Evolutionary conservation across 1,284 basidiomycete species (phyloP).

Genomic region (Wolfiporia cocos): DNA sequence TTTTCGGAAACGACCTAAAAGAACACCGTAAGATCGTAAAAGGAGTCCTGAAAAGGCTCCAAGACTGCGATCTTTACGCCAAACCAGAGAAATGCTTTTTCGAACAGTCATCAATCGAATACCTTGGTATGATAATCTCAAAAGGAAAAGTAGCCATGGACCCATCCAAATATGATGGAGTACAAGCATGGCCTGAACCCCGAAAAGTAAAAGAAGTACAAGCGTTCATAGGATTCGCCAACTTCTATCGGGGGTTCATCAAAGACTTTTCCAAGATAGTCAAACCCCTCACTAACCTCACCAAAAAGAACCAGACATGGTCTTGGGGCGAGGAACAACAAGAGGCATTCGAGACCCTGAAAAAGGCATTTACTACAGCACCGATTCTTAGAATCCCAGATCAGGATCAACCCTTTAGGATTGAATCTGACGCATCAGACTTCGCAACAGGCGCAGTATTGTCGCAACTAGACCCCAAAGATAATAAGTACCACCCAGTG

Average conservation of each 20-base stretch:
- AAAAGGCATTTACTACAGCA: neutral
- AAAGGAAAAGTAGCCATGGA: conserved; percentile 28
- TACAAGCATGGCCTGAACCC: conserved; percentile 29
- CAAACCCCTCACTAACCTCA: conserved; percentile 18
- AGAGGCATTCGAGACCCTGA: neutral
- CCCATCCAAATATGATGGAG: conserved; percentile 25
- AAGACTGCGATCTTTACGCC: conserved; percentile 21
- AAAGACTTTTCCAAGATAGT: conserved; percentile 26
- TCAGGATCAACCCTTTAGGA: neutral
- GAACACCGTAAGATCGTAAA: conserved; percentile 15
- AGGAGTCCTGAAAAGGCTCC: conserved; percentile 27
- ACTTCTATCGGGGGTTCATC: conserved; percentile 3
- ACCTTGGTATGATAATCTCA: conserved; percentile 31
- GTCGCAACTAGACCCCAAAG: neutral
- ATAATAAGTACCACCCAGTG: neutral
- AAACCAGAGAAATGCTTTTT: conserved; percentile 34
- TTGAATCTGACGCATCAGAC: neutral
- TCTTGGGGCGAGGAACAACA: neutral
- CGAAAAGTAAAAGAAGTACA: conserved; percentile 20
- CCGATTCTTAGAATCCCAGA: neutral
- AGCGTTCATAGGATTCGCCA: conserved; percentile 23
- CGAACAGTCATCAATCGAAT: conserved; percentile 22
- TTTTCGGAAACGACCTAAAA: conserved; percentile 12
- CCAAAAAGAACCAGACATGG: conserved; percentile 4
- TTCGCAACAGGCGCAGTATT: neutral